Evolutionary conservation across 345 rosid species (phyloP).

Genomic region (Conringia planisiliqua): DNA sequence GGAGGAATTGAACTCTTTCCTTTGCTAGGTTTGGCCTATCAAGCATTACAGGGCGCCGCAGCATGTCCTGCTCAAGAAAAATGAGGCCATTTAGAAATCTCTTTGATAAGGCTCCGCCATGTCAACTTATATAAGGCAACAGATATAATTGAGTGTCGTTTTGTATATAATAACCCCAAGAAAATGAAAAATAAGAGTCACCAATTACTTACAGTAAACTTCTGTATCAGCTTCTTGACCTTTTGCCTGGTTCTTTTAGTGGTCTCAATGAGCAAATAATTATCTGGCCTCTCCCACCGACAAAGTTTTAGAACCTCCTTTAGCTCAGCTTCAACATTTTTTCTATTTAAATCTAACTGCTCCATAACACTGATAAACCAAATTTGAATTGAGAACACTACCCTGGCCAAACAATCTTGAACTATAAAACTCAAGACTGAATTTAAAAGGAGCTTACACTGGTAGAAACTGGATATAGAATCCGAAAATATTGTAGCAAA

Average conservation of each 20-base stretch:
- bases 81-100: conserved; percentile 9
- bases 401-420: not conserved
- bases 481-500: conserved; percentile 82
- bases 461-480: conserved; percentile 86
- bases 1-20: conserved; percentile 39
- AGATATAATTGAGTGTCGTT: not conserved
- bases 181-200: conserved; percentile 11
- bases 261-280: conserved; percentile 47
- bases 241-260: conserved; percentile 67
- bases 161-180: not conserved
- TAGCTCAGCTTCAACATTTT: conserved; percentile 54
- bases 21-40: conserved; percentile 47
- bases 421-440: conserved; percentile 2
- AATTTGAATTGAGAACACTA: conserved; percentile 27
- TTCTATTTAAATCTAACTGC: conserved; percentile 52
- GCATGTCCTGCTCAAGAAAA: conserved; percentile 50
- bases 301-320: conserved; percentile 65
- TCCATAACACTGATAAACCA: conserved; percentile 55
- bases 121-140: not conserved
- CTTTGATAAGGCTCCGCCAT: not conserved
- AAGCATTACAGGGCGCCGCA: conserved; percentile 71
- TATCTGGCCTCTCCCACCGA: conserved; percentile 74
- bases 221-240: conserved; percentile 68
- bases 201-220: conserved; percentile 60
- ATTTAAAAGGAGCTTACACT: conserved; percentile 44